Evolutionary conservation across 345 rosid species (phyloP).

Genomic region (Arabidopsis arenosa): DNA sequence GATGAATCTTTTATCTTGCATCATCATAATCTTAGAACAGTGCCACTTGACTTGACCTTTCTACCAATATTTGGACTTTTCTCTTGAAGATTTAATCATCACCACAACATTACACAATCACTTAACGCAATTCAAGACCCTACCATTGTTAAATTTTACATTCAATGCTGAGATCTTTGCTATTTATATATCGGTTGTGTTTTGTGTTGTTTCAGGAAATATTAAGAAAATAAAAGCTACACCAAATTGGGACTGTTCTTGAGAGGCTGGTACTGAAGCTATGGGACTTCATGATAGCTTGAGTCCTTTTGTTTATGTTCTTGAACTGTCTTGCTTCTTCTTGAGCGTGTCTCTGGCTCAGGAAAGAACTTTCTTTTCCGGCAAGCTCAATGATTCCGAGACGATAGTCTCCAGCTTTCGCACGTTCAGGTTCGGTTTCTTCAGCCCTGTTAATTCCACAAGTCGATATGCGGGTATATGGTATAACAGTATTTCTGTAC

Average conservation of each 20-base stretch:
- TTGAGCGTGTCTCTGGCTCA: conserved; percentile 28
- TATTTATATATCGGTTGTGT: conserved; percentile 10
- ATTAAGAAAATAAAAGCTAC: not conserved
- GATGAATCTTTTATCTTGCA: conserved; percentile 3
- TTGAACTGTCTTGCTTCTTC: conserved; percentile 17
- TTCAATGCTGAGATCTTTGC: not conserved
- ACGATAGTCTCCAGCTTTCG: conserved; percentile 44
- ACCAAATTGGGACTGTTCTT: not conserved
- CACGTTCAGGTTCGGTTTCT: conserved; percentile 60
- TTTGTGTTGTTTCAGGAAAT: conserved; percentile 13
- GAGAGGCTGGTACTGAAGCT: not conserved
- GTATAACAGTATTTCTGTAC: conserved; percentile 41
- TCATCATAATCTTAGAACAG: conserved; percentile 17
- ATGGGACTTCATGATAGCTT: conserved; percentile 25
- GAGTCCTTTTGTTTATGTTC: conserved; percentile 5
- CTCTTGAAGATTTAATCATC: conserved; percentile 15
- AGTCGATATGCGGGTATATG: conserved; percentile 61
- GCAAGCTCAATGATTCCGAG: conserved; percentile 31
- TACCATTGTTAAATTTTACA: conserved; percentile 17
- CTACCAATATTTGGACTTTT: conserved; percentile 33
- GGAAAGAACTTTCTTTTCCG: conserved; percentile 27
- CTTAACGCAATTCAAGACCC: not conserved
- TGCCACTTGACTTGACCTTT: conserved; percentile 33
- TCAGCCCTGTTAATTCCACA: conserved; percentile 51
- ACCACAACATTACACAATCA: not conserved